These are phyloP conservation scores for Penicillium sclerotiorum DNA, from an alignment of 2,329 filamentous ascomycete species.

Conservation along the genomic window DNA sequence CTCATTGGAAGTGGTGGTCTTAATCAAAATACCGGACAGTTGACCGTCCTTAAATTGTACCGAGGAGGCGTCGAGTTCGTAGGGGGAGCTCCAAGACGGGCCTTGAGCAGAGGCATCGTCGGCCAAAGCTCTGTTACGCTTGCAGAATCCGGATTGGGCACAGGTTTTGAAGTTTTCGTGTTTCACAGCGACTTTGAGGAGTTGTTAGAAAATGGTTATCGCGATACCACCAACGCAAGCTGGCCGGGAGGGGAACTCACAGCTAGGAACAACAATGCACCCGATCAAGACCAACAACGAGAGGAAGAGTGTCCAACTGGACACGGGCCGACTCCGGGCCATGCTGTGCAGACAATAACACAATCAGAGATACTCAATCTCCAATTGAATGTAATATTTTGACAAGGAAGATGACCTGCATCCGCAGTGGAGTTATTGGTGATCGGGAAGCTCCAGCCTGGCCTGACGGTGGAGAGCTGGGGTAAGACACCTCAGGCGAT, in stretches of 20 bases:
- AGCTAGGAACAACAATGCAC: conserved; percentile 64
- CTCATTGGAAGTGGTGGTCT: conserved; percentile 69
- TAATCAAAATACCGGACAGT: conserved; percentile 78
- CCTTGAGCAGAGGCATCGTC: conserved; percentile 70
- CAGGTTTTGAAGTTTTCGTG: conserved; percentile 98
- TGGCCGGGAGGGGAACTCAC: conserved; percentile 50
- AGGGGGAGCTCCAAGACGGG: conserved; percentile 76
- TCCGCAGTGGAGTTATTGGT: conserved; percentile 21
- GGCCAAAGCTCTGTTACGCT: conserved; percentile 87
- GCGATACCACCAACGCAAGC: background rate
- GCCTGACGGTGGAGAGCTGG: conserved; percentile 37
- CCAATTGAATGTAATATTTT: conserved; percentile 24
- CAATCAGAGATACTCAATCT: conserved; percentile 39
- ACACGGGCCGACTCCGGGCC: conserved; percentile 55
- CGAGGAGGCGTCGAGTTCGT: conserved; percentile 71
- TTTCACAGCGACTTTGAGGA: conserved; percentile 75
- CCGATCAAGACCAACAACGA: conserved; percentile 62
- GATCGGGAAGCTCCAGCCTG: conserved; percentile 35
- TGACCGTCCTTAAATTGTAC: conserved; percentile 77
- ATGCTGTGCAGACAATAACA: conserved; percentile 43
- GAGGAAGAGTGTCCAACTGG: conserved; percentile 67
- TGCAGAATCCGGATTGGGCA: conserved; percentile 94
- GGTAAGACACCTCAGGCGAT: conserved; percentile 29
- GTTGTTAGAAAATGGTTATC: background rate
- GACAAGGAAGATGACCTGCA: conserved; percentile 33